Evolutionary conservation across 164 flowering plant genomes (phyloP).

Genomic region (Kingdonia uniflora): DNA sequence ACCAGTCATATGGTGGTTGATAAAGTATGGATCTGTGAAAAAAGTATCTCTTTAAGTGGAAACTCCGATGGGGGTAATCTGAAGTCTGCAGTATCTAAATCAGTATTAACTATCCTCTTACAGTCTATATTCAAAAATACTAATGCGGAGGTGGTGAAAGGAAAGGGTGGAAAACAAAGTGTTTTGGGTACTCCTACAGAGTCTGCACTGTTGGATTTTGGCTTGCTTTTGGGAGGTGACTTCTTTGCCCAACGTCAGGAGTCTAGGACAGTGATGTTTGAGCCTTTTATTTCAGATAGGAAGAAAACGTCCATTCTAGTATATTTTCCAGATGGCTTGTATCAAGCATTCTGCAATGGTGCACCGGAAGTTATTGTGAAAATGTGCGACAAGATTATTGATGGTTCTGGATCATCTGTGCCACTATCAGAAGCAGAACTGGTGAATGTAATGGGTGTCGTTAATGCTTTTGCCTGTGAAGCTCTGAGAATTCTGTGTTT

Average conservation of each 20-base stretch:
- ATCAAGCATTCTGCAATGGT: not conserved
- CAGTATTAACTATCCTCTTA: not conserved
- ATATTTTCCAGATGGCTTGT: not conserved
- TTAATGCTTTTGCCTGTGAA: not conserved
- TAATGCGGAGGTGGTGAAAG: not conserved
- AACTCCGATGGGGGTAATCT: not conserved
- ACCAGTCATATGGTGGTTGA: slow-evolving; percentile 7
- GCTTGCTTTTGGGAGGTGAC: slow-evolving; percentile 4
- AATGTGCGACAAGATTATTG: not conserved
- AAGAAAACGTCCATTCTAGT: not conserved
- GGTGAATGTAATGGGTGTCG: not conserved
- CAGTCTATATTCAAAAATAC: slow-evolving; percentile 5
- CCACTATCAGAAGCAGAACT: not conserved
- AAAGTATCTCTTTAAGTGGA: not conserved
- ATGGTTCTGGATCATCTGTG: not conserved
- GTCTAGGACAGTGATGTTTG: slow-evolving; percentile 11
- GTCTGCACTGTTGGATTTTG: too few species aligned
- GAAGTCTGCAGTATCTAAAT: not conserved
- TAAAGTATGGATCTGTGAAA: not conserved
- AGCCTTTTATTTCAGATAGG: slow-evolving; percentile 25
- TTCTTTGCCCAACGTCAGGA: not conserved
- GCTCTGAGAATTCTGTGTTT: slow-evolving; percentile 1
- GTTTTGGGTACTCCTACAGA: too few species aligned
- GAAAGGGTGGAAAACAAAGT: not conserved
- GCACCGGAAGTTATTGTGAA: not conserved